Evolutionary conservation across 2,329 filamentous ascomycete genomes (phyloP).

Genomic region (Fusarium falciforme): DNA sequence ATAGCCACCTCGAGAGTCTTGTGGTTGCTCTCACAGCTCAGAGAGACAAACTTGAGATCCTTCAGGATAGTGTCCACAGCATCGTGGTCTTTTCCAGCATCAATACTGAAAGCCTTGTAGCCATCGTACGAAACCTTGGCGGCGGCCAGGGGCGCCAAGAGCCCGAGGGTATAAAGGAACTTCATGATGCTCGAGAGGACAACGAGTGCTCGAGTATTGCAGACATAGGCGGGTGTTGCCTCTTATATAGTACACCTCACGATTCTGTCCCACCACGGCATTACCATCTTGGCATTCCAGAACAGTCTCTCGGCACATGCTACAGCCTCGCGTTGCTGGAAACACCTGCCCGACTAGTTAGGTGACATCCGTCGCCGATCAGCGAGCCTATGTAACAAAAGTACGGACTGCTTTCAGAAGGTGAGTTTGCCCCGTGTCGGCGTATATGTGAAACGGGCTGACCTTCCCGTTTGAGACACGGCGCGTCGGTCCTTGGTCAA

Average conservation of each 20-base stretch:
- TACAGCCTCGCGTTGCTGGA: not conserved
- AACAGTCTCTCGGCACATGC: not conserved
- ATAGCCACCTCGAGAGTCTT: conserved; percentile 42
- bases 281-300: not conserved
- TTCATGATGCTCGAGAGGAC: conserved; percentile 12
- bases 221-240: not conserved
- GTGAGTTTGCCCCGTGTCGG: not conserved
- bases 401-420: not conserved
- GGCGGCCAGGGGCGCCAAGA: conserved; percentile 20
- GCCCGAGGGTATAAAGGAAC: not conserved
- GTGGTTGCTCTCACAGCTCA: conserved; percentile 41
- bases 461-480: not conserved
- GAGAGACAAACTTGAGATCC: conserved; percentile 35
- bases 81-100: conserved; percentile 25
- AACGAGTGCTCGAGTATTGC: not conserved
- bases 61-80: conserved; percentile 26
- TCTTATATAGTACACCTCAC: not conserved
- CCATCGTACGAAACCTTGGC: conserved; percentile 41
- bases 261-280: not conserved
- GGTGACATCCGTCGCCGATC: not conserved
- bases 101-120: conserved; percentile 43
- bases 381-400: not conserved
- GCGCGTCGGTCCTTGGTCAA: not conserved
- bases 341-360: conserved; percentile 15
- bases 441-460: not conserved